Evolutionary conservation across 2,329 filamentous ascomycete species (phyloP), one percentile per base, ranked within the genome.

Genomic region (Cladosporium velox): DNA sequence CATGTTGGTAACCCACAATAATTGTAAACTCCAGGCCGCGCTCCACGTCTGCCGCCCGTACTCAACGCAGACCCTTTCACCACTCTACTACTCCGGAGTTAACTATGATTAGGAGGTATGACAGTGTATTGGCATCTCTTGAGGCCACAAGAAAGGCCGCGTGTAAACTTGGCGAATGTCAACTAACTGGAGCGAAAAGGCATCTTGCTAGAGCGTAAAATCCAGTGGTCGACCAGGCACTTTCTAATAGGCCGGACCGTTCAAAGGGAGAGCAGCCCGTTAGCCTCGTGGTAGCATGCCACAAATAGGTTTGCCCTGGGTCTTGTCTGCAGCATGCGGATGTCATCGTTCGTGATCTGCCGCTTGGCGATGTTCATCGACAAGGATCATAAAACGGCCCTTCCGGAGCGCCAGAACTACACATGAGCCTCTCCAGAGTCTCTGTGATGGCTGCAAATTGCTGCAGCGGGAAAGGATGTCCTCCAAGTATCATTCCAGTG

Each of bases 321-420:
- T 18, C 14, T 26, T 32, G 41, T 30, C 24, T 47, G 57, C 44
- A 51, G 59, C 44, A 34, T 62, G 44, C 41, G 52, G 44, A 52
- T 62, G 59, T 62, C 59, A 62, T 62, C 28, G 59, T 18, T 47
- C 26, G 21, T 51, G 59, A 52, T 52, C 59, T 52, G n/a, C 59
- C n/a, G 44, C 59, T 62, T 62, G 59, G 59, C 59, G 59, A 35
- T 62, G 5, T 35, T 52, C 35, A n/a, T 32, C n/a, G 41, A 4
- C 41, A 11, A 4, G 41, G 41, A 47, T 47, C 8, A 47, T 12
- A 21, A n/a, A 5, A 24, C 24, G 24, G 24, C 24, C 24, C 24
- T 24, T 24, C 24, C 24, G 24, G 12, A 12, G 41, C 41, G 2
- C 41, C 41, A 21, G 41, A 21, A 44, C 2, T 5, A 44, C 7